Percentiles rank a stretch among this genome's conserved stretches.
Conservation (phyloP, 129 eudicot species). For the Artemisia argyi region DNA sequence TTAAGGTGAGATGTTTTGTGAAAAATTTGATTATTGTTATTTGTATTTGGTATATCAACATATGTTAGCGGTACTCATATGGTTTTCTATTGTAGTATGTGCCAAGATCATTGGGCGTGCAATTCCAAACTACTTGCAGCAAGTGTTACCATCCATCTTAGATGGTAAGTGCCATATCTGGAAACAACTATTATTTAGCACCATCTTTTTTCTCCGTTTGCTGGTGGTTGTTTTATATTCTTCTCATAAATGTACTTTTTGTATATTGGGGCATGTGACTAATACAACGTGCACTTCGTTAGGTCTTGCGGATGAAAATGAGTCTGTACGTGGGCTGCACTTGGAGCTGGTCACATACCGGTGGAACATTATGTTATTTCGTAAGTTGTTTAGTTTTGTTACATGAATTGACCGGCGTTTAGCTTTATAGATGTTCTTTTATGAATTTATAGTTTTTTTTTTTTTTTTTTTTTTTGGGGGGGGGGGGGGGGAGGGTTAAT, state of each 20-base stretch:
- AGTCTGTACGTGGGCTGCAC: constrained; percentile 97
- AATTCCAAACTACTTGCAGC: constrained; percentile 93
- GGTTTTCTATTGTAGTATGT: constrained; percentile 54
- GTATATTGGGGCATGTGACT: constrained; percentile 11
- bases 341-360: constrained; percentile 97
- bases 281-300: constrained; percentile 15
- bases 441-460: neutral
- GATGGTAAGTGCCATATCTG: constrained; percentile 56
- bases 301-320: constrained; percentile 99
- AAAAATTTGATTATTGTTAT: no score
- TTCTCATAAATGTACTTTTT: neutral
- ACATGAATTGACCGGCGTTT: neutral
- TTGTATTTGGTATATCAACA: no score
- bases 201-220: neutral
- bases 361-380: constrained; percentile 97
- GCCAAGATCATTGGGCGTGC: constrained; percentile 88
- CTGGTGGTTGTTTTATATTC: neutral
- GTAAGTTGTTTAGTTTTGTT: constrained; percentile 42
- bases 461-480: no score
- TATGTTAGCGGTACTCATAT: neutral
- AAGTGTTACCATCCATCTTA: constrained; percentile 88
- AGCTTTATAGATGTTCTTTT: neutral
- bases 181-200: neutral
- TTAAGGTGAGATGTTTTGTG: no score
- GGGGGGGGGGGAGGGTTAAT: no score